These are phyloP conservation scores for Candida nanaspora DNA, from an alignment of 805 yeast species.

Conservation along the genomic window DNA sequence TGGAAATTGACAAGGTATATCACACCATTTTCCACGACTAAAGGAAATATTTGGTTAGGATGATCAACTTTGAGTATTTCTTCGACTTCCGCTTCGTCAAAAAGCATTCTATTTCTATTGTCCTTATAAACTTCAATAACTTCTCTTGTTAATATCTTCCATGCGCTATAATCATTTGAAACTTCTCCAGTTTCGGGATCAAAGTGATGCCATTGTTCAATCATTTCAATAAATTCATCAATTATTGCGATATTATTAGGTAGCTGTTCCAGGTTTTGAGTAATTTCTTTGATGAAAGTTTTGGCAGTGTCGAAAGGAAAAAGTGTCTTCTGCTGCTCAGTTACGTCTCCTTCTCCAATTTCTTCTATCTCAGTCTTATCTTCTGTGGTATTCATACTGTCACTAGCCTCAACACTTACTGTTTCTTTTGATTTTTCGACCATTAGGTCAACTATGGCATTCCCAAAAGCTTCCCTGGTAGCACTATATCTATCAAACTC, in stretches of 20 bases:
- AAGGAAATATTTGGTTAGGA: constrained; percentile 24
- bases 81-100: constrained; percentile 22
- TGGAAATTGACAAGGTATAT: constrained; percentile 22
- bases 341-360: too few species aligned
- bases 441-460: constrained; percentile 14
- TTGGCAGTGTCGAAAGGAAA: constrained; percentile 12
- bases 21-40: constrained; percentile 22
- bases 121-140: constrained; percentile 20
- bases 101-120: constrained; percentile 18
- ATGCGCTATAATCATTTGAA: constrained; percentile 8
- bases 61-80: constrained; percentile 20
- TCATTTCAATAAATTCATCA: constrained; percentile 24
- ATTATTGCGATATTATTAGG: constrained; percentile 18
- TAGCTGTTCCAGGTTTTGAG: constrained; percentile 12
- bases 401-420: background rate
- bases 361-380: background rate
- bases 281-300: constrained; percentile 11
- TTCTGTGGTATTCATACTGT: background rate
- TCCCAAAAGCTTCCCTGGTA: constrained; percentile 15
- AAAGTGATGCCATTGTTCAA: constrained; percentile 19
- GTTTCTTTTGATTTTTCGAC: constrained; percentile 6
- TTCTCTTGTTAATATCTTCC: constrained; percentile 20
- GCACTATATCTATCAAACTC: constrained; percentile 19
- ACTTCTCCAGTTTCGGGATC: constrained; percentile 2
- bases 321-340: background rate